Evolutionary conservation across 208 protist species (phyloP).

Genomic region (Leishmania lainsoni): DNA sequence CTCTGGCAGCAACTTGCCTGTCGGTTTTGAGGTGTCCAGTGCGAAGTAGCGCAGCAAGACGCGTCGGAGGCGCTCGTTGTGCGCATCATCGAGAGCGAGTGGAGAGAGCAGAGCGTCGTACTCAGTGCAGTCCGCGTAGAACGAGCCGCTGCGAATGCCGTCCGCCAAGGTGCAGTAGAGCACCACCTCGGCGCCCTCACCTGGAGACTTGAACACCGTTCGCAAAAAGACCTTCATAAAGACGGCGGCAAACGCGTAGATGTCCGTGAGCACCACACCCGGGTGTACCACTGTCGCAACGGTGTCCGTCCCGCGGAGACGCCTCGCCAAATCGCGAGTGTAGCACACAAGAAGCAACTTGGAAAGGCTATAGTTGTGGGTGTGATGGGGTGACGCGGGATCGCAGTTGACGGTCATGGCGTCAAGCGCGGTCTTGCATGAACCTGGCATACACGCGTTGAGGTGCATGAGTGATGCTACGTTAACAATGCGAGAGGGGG

Average conservation of each 20-base stretch:
- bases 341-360: constrained; percentile 64
- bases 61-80: constrained; percentile 40
- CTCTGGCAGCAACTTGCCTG: constrained; percentile 3
- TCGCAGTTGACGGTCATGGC: constrained; percentile 45
- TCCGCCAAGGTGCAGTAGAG: constrained; percentile 44
- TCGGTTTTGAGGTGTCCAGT: constrained; percentile 13
- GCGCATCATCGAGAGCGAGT: constrained; percentile 29
- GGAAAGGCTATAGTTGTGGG: constrained; percentile 55
- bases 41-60: constrained; percentile 44
- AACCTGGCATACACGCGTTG: constrained; percentile 38
- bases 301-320: constrained; percentile 35
- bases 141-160: constrained; percentile 32
- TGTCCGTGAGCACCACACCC: constrained; percentile 53
- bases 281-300: constrained; percentile 37
- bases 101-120: constrained; percentile 41
- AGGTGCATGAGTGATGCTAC: constrained; percentile 56
- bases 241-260: constrained; percentile 37
- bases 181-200: constrained; percentile 52
- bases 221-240: constrained; percentile 48
- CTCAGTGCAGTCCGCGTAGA: constrained; percentile 43
- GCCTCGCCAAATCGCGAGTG: constrained; percentile 45
- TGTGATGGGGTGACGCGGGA: constrained; percentile 28
- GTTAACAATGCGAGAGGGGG: constrained; percentile 51
- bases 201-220: constrained; percentile 57
- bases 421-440: constrained; percentile 36